Percentiles rank a stretch among this genome's conserved stretches.
These are phyloP conservation scores for Pneumocystis carinii DNA, from an alignment of 1,139 yeast species.

Conservation along the genomic window DNA sequence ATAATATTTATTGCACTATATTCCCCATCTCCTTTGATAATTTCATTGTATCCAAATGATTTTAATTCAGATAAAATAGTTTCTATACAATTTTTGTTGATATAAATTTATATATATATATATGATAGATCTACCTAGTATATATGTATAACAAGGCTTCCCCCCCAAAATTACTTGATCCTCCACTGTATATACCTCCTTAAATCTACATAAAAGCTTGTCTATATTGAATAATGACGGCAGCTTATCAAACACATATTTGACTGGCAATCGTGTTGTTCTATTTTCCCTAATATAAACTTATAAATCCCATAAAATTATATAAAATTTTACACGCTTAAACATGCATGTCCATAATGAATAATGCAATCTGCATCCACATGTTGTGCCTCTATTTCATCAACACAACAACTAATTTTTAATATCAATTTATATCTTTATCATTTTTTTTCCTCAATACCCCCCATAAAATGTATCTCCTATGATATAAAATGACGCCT, in stretches of 20 bases:
- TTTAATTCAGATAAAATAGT: background rate
- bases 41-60: background rate
- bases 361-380: constrained; percentile 71
- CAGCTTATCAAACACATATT: constrained; percentile 15
- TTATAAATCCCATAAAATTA: background rate
- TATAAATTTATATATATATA: background rate
- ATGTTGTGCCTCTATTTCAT: constrained; percentile 93
- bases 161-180: constrained; percentile 9
- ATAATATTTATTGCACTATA: background rate
- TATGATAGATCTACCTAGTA: background rate
- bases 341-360: constrained; percentile 91
- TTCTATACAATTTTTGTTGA: background rate
- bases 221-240: constrained; percentile 10
- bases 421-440: background rate
- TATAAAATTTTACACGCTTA: constrained; percentile 44
- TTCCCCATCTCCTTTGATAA: background rate
- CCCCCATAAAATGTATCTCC: constrained; percentile 90
- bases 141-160: background rate
- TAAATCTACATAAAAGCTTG: constrained; percentile 2
- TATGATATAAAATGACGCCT: constrained; percentile 26
- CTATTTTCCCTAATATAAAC: background rate
- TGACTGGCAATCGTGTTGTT: constrained; percentile 14
- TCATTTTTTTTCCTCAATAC: background rate
- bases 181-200: background rate
- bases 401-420: constrained; percentile 62